Evolutionary conservation across 495 filamentous ascomycete genomes (phyloP).

Genomic region (Xylaria intraflava): DNA sequence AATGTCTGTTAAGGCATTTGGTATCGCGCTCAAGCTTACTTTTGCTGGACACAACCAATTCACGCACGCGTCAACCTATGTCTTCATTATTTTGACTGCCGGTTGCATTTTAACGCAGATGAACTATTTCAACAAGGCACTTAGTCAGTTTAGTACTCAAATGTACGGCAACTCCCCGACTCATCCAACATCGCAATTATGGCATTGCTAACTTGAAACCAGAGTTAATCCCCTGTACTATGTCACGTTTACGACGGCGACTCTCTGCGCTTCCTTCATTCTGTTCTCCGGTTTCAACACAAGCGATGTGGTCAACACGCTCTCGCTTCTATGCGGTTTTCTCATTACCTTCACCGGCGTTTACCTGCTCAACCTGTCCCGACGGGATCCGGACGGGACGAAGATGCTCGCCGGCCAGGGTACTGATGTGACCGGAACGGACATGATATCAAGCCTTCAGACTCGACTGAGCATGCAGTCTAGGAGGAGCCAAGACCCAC

Average conservation of each 20-base stretch:
- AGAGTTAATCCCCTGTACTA: slow-evolving; percentile 99
- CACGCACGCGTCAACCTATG: slow-evolving; percentile 85
- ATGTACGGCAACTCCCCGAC: slow-evolving; percentile 56
- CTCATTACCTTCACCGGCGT: slow-evolving; percentile 95
- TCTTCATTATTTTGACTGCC: slow-evolving; percentile 84
- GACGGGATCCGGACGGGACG: slow-evolving; percentile 78
- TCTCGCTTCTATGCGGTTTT: slow-evolving; percentile 90
- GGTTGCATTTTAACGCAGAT: slow-evolving; percentile 97
- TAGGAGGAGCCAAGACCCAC: slow-evolving; percentile 49
- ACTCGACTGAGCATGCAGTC: slow-evolving; percentile 91
- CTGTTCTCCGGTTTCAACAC: slow-evolving; percentile 98
- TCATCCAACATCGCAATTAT: background rate
- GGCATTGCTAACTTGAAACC: slow-evolving; percentile 25
- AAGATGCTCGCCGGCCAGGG: slow-evolving; percentile 58
- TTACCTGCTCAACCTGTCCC: slow-evolving; percentile 91
- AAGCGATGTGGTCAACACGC: slow-evolving; percentile 83
- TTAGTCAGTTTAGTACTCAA: slow-evolving; percentile 93
- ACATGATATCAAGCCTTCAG: slow-evolving; percentile 79
- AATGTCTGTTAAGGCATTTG: slow-evolving; percentile 98
- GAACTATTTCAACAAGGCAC: slow-evolving; percentile 99
- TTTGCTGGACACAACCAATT: slow-evolving; percentile 91
- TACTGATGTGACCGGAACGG: slow-evolving; percentile 76
- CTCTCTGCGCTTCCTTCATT: slow-evolving; percentile 91
- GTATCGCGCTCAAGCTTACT: slow-evolving; percentile 91
- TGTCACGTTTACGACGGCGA: slow-evolving; percentile 97